Percentiles rank a stretch among this genome's conserved stretches.
These are phyloP conservation scores for Eucalyptus marginata DNA, from an alignment of 345 rosid species.

Conservation along the genomic window DNA sequence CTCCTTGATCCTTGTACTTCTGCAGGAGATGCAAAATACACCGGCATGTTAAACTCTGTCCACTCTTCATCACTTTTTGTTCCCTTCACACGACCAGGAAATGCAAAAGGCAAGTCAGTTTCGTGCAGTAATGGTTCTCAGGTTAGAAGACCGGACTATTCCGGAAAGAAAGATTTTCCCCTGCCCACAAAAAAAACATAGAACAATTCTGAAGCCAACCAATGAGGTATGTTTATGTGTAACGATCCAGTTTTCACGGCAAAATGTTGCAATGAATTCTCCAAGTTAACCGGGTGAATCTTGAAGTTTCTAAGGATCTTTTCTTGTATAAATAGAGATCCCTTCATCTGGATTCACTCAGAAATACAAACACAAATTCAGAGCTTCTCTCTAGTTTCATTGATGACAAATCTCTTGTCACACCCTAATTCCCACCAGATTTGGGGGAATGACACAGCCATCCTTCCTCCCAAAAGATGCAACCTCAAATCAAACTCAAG, in stretches of 20 bases:
- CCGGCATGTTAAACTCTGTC: neutral
- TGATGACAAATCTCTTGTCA: too few species aligned
- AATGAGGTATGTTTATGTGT: neutral
- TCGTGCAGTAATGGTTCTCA: neutral
- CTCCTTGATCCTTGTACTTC: neutral
- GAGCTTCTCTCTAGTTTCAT: too few species aligned
- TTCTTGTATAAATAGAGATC: too few species aligned
- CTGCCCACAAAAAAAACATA: neutral
- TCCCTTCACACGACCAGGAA: neutral
- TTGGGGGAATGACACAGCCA: too few species aligned
- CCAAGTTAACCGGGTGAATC: neutral
- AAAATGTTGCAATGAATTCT: neutral
- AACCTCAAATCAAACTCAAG: too few species aligned
- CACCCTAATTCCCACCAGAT: too few species aligned
- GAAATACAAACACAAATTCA: too few species aligned
- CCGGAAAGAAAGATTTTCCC: neutral
- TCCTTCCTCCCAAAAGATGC: too few species aligned
- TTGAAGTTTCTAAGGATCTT: neutral
- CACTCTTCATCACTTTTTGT: neutral
- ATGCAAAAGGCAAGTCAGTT: neutral
- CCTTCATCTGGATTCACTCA: too few species aligned
- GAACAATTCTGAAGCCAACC: neutral
- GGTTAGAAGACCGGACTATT: neutral
- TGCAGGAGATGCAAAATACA: neutral
- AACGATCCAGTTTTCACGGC: too few species aligned